Base-by-base conservation (phyloP, 352 stramenopile species). In the Phytophthora pluvialis region DNA sequence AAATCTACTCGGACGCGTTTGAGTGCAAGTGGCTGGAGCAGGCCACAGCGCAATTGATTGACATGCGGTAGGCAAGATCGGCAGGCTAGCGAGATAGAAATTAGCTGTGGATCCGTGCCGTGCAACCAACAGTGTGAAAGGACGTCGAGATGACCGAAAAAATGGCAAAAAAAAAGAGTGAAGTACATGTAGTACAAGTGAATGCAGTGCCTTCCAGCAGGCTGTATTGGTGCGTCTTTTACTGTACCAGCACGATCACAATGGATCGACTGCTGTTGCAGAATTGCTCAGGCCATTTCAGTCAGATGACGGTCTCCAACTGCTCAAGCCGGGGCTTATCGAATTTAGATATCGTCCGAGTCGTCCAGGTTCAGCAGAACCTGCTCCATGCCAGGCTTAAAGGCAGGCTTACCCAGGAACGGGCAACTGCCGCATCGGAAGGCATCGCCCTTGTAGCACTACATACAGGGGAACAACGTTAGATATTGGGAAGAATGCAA, bases 391-490 rank as follows among this genome's bases (percentile, higher is more conserved):
- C 86, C 86, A 8, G 95, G 82, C 74, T 98, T 98, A 73, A 99
- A 99, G 2, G 94, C 95, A 18, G 97, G 97, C 69, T 97, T 97
- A 49, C 96, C 97, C 32, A 99, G 77, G 81, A 98, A 98, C 28
- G 97, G 97, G 78, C 97, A 99, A 53, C 82, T 90, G 8, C 93
- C 96, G 71, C 97, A 99, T 39, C 97, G 94, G 80, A 99, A 99
- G 25, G 97, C 97, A 75, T 99, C 97, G 47, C 97, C 97, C 75
- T 98, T 98, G 72, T 74, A 95, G 77, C 97, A 99, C 88, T 98
- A 53, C 8, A 93, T 6, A 83, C 83, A 16, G 12, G 55, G 13
- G 21, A 25, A 63, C 12, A 46, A 26, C 12, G 61, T 66, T 48
- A 69, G 21, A 43, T 12, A 16, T 18, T 8, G 39, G 25, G 45